Evolutionary conservation across 2,329 filamentous ascomycete species (phyloP).

Genomic region (Microascus cirrosus): DNA sequence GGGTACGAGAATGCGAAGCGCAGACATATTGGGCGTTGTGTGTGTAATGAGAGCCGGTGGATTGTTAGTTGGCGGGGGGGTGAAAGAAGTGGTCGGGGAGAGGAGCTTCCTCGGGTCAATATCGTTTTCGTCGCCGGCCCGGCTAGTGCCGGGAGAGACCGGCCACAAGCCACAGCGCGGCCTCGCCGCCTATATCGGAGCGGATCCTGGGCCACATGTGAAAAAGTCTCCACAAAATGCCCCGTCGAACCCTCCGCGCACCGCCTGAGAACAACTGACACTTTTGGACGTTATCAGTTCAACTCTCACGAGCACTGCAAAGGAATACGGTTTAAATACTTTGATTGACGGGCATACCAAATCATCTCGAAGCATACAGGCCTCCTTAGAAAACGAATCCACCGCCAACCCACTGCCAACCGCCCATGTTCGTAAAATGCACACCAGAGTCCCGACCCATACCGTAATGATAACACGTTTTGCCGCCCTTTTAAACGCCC

Average conservation of each 20-base stretch:
- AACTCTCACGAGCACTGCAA: background rate
- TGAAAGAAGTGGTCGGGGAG: background rate
- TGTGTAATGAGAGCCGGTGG: background rate
- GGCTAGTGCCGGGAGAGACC: slow-evolving; percentile 2
- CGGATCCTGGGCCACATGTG: background rate
- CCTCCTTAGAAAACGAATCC: background rate
- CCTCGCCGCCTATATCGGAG: background rate
- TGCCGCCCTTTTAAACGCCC: background rate
- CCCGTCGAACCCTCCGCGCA: background rate
- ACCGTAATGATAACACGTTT: background rate
- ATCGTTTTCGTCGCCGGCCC: background rate
- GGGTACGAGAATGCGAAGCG: slow-evolving; percentile 66
- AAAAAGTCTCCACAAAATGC: background rate
- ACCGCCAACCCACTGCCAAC: background rate
- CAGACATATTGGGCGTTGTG: slow-evolving; percentile 36
- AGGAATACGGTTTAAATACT: background rate
- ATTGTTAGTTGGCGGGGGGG: background rate
- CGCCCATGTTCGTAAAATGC: background rate
- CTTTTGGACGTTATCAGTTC: background rate
- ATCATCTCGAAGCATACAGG: background rate
- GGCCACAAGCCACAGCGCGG: slow-evolving; percentile 1
- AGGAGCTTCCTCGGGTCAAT: slow-evolving; percentile 1
- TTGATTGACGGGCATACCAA: background rate
- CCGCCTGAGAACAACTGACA: background rate
- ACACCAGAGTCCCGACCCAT: background rate